phyloP scores from a whole-genome alignment of 192 early-diverging fungal genomes.

The Podila minutissima region DNA sequence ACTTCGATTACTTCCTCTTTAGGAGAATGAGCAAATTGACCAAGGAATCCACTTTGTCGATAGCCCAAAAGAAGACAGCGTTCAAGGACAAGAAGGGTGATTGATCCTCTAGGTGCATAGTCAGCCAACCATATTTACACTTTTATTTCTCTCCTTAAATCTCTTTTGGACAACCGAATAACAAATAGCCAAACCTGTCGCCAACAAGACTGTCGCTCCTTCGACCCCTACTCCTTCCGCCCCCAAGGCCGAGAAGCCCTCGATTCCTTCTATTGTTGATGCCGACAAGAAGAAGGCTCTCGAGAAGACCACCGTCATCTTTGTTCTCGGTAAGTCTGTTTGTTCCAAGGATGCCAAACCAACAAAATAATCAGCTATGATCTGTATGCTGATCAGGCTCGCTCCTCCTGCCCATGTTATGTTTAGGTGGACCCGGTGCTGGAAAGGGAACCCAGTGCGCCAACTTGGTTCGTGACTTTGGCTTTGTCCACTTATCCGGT shows the following conservation, averaged over 20 bases:
- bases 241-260: conserved; percentile 6
- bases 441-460: conserved; percentile 98
- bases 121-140: too few relatives aligned
- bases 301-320: conserved; percentile 79
- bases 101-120: too few relatives aligned
- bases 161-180: background rate
- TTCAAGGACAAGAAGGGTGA: too few relatives aligned
- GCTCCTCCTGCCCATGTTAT: too few relatives aligned
- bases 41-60: too few relatives aligned
- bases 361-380: background rate
- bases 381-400: background rate
- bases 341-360: background rate
- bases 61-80: too few relatives aligned
- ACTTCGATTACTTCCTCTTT: too few relatives aligned
- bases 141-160: too few relatives aligned
- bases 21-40: too few relatives aligned
- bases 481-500: conserved; percentile 95
- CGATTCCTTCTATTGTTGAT: conserved; percentile 7
- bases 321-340: conserved; percentile 76
- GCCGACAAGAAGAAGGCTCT: conserved; percentile 46
- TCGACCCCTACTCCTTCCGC: conserved; percentile 9
- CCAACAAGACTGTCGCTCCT: conserved; percentile 14
- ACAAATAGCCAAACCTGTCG: conserved; percentile 1
- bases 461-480: conserved; percentile 87
- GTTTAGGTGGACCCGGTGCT: conserved; percentile 76